Base-by-base conservation (phyloP, 225 moss, liverwort and hornwort species). In the Pseudisothecium myosuroides region DNA sequence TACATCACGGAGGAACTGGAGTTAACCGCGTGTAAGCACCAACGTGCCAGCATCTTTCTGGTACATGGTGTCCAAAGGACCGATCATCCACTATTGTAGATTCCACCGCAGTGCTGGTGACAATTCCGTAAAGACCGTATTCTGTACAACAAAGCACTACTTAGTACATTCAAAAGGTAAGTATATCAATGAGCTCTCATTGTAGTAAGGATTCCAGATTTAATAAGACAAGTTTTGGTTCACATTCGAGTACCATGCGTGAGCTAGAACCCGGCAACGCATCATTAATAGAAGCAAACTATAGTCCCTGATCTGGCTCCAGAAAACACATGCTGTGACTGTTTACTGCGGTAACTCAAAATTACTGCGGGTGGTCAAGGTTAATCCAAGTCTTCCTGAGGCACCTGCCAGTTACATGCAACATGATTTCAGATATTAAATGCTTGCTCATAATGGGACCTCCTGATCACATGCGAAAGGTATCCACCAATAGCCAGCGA, bases 401-500 rank as follows among this genome's bases (percentile, higher is more conserved):
- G 58, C 68, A 88, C 77, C 88, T 88, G 86, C 75, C 87, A 83
- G 77, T 73, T 86, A 89, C 91, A 91, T 88, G 91, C 66, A 80
- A 68, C 67, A 93, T 93, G 83, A 91, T 89, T 82, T 91, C 89
- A 74, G 83, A 52, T 91, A 86, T 88, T 91, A 20, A 93, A 91
- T 91, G 86, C 61, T 47, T 82, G 54, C 80, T 80, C 66, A 89
- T 93, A 60, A 89, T 88, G 88, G 68, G 80, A 65, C 83, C 59
- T 91, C 72, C 89, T 89, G 89, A 89, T 89, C 79, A 85, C 92
- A 87, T 89, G 88, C 82, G 61, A 91, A 85, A 89, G 85, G 85
- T 37, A 83, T 79, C 89, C 86, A 68, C 75, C 74, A 75, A 74
- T 91, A 85, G 82, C 60, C 84, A 69, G 82, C n/a, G 81, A 49